Conservation (phyloP, 2,329 filamentous ascomycete genomes). For the Clarireedia hainanense region DNA sequence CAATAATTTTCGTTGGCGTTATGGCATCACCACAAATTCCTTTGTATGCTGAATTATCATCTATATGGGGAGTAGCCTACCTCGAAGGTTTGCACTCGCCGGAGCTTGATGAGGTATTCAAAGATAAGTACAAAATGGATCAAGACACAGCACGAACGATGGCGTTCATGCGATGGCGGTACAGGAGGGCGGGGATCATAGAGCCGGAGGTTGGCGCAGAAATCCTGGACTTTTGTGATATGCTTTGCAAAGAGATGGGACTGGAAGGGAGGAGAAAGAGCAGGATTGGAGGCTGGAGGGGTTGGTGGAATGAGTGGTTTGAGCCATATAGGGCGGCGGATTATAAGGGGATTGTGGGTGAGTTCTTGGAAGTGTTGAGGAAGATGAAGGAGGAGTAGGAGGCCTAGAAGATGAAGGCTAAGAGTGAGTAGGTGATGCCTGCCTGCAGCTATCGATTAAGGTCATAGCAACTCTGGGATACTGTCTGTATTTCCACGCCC, state of each 20-base stretch:
- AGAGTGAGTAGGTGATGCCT: neutral
- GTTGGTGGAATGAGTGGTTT: conserved; percentile 10
- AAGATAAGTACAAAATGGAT: conserved; percentile 2
- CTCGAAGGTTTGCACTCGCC: conserved; percentile 8
- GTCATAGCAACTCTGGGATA: too few relatives aligned
- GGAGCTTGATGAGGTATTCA: neutral
- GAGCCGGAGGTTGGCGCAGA: conserved; percentile 9
- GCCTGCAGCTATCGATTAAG: too few relatives aligned
- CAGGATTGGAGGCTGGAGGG: neutral
- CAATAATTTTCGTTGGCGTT: conserved; percentile 28
- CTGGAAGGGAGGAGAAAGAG: neutral
- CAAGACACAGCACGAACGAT: neutral
- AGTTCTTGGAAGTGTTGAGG: conserved; percentile 4
- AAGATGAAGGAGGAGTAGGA: neutral
- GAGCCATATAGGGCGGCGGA: conserved; percentile 8
- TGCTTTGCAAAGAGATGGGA: conserved; percentile 4
- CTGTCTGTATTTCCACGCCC: too few relatives aligned
- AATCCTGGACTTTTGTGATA: conserved; percentile 11
- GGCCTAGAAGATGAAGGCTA: neutral
- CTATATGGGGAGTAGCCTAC: conserved; percentile 9
- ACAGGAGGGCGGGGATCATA: neutral
- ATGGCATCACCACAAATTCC: conserved; percentile 6
- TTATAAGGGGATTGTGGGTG: conserved; percentile 9
- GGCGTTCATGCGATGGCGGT: conserved; percentile 6
- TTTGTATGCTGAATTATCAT: conserved; percentile 8